Conservation (phyloP, 1,284 basidiomycete genomes). For the Sphagnurus paluster region DNA sequence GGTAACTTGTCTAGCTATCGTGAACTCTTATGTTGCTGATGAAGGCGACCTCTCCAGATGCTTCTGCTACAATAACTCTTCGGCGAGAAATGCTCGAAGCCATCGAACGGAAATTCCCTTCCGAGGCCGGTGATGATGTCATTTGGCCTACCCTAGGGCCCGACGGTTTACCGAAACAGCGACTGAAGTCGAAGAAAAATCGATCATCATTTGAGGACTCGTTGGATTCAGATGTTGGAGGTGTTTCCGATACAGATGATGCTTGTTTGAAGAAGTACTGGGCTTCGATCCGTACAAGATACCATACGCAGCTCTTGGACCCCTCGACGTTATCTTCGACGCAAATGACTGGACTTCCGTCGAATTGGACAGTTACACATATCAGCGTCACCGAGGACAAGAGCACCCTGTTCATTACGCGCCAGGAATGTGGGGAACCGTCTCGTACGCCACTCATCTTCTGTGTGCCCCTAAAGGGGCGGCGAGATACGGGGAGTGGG, state of each 20-base stretch:
- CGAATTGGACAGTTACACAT: conserved; percentile 84
- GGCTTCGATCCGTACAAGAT: conserved; percentile 53
- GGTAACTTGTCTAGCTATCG: conserved; percentile 44
- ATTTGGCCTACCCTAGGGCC: conserved; percentile 62
- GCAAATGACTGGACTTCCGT: conserved; percentile 56
- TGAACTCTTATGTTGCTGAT: conserved; percentile 1
- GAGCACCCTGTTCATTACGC: conserved; percentile 81
- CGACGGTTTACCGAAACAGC: conserved; percentile 40
- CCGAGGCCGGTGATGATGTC: conserved; percentile 52
- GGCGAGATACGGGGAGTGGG: conserved; percentile 60
- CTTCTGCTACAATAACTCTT: conserved; percentile 72
- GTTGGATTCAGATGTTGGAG: conserved; percentile 31
- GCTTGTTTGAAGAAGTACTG: conserved; percentile 55
- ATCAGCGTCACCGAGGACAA: conserved; percentile 84
- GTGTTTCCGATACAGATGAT: conserved; percentile 40
- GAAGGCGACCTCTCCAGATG: conserved; percentile 44
- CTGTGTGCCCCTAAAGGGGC: conserved; percentile 84
- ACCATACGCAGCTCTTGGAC: conserved; percentile 48
- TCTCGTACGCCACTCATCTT: conserved; percentile 68
- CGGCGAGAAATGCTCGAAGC: conserved; percentile 78
- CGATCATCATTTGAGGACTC: conserved; percentile 10
- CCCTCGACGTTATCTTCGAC: conserved; percentile 35
- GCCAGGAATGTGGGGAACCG: conserved; percentile 63
- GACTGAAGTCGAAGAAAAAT: conserved; percentile 18
- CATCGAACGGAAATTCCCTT: conserved; percentile 63